A percentile compares a stretch with the other conserved stretches of the same genome.
Evolutionary conservation across 768 basidiomycete genomes (phyloP).

Genomic region (Boletellus sp.): DNA sequence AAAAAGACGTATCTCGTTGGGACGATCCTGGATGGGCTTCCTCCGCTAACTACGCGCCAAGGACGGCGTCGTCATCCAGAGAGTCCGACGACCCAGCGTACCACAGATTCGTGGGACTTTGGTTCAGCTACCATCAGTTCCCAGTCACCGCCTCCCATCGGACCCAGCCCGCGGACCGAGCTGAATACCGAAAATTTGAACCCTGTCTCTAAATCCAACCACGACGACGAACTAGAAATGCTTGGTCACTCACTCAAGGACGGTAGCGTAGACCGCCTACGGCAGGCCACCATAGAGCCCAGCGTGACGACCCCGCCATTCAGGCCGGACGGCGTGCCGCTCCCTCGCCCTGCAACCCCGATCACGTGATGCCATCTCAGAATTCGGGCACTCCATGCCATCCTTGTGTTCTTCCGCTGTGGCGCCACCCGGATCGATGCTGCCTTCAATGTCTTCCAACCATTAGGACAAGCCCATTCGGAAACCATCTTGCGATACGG

Average conservation of each 20-base stretch:
- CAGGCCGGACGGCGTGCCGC: neutral
- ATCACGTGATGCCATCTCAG: neutral
- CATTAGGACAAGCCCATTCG: conserved; percentile 26
- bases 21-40: conserved; percentile 69
- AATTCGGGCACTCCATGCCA: neutral
- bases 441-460: conserved; percentile 9
- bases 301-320: neutral
- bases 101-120: conserved; percentile 84
- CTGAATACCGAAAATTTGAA: conserved; percentile 4
- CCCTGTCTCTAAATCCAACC: conserved; percentile 2
- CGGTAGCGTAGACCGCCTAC: neutral
- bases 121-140: conserved; percentile 42
- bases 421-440: neutral
- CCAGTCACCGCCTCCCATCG: conserved; percentile 17
- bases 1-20: conserved; percentile 76
- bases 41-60: conserved; percentile 69
- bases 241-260: conserved; percentile 2
- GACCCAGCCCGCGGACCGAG: conserved; percentile 1
- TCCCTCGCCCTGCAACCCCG: neutral
- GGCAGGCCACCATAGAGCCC: neutral
- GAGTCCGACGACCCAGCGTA: conserved; percentile 38
- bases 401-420: conserved; percentile 1
- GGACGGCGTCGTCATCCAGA: conserved; percentile 53
- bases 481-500: conserved; percentile 15
- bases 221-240: conserved; percentile 6